Evolutionary conservation across 257 asterid species (phyloP), one percentile per base, ranked within the genome.

Genomic region (Misopates orontium): DNA sequence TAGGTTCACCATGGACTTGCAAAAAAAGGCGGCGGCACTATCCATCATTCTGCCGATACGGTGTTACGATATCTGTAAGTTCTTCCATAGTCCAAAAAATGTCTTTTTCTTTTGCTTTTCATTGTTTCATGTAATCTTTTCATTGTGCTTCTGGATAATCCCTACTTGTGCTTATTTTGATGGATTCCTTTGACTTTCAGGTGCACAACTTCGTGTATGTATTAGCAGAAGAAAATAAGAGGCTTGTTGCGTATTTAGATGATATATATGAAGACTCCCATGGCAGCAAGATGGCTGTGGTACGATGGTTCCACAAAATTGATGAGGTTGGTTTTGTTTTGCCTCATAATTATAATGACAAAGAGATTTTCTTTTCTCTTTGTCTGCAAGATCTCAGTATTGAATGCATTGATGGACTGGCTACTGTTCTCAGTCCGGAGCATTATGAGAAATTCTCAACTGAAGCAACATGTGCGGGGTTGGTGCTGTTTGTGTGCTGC

Each of bases 261-360:
- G 98, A 91, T 74, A 82, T 89, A 79, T 91, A 85, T 53, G 96
- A 91, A 76, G 96, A 91, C 77, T 52, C 64, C 68, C 79, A 82
- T 58, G 92, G 96, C 82, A 85, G 83, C 87, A 87, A 79, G 86
- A 82, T 83, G 90, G 96, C 89, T 73, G 87, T 82, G 87, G 98
- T 91, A 80, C 95, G 82, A 71, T 91, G 96, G 96, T 91, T 91
- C 81, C 96, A 91, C 92, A 89, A 83, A 87, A 77, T 87, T 80
- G 98, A 91, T 67, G 98, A 91, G 85, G 95, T 87, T 91, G 90
- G 89, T 86, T 74, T 85, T 82, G 83, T 70, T 89, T 83, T 91
- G 87, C 91, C 95, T 79, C 86, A 39, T 70, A 76, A 72, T 39
- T 82, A 77, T 85, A 83, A 77, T 85, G 96, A 85, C 95, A 89